Base-by-base conservation (phyloP, 2,329 filamentous ascomycete genomes). In the Talaromyces sp. region DNA sequence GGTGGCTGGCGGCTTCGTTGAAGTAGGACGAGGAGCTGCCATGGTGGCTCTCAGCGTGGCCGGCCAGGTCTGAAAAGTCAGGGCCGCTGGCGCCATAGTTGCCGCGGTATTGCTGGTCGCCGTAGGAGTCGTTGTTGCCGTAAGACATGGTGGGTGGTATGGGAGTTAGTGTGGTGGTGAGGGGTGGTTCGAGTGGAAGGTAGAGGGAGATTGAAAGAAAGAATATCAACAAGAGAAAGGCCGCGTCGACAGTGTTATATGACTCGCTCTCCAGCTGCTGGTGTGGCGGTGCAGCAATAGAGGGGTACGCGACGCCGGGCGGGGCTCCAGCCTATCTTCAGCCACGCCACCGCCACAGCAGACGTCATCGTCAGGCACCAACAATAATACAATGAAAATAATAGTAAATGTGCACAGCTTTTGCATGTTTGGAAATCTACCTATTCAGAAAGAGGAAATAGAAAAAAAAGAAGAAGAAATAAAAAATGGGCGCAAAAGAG, bases 21-120 rank as follows among this genome's bases (percentile, higher is more conserved):
- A 89, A 89, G 50, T 89, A 66, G 5, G 68, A 69, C 5, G 59
- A 60, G 40, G 75, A 77, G 67, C 74, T 70, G n/a, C 79, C 79
- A 61, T 83, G 76, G 67, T 87, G 80, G 60, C 82, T 76, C 31
- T 81, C 72, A 18, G 87, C 87, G 66, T 87, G 83, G 66, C 57
- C 54, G 28, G 57, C 65, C 59, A 54, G 65, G 51, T 65, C 63
- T 52, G 64, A 62, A 61, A 63, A 66, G 57, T 65, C 57, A 7
- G 59, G 58, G 30, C 18, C 50, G 40, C 40, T 30, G 33, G 53
- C 59, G 18, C 59, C 59, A 56, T 61, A 61, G 50, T 64, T 60
- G 47, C 63, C 63, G 9, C 59, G 58, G 52, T 56, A 63, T 54
- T 36, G 61, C 53, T 60, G 53, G 61, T 63, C 61, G 56, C 56